Conservation (phyloP, 2,329 filamentous ascomycete genomes). For the Aureobasidium melanogenum region DNA sequence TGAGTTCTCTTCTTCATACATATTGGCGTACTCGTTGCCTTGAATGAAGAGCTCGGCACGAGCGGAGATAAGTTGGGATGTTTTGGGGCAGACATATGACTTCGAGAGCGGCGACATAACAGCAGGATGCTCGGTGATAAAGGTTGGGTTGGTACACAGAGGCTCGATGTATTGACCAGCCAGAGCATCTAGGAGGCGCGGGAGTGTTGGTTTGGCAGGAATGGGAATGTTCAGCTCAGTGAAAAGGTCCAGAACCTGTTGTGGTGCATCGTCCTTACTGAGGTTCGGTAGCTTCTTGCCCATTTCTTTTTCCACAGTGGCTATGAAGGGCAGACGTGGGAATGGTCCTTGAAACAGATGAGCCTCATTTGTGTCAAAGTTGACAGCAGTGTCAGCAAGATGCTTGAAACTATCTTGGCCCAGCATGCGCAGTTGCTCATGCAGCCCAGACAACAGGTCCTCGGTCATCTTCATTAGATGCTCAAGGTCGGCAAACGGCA, state of each 20-base stretch:
- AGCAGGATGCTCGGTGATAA: conserved; percentile 82
- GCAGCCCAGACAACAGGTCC: conserved; percentile 54
- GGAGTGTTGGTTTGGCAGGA: conserved; percentile 48
- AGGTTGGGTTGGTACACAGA: conserved; percentile 62
- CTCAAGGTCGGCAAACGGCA: conserved; percentile 68
- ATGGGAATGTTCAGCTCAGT: conserved; percentile 38
- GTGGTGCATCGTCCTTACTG: conserved; percentile 42
- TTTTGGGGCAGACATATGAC: conserved; percentile 60
- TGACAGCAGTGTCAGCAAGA: conserved; percentile 21
- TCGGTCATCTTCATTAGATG: conserved; percentile 71
- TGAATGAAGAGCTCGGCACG: conserved; percentile 34
- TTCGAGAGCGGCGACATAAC: conserved; percentile 89
- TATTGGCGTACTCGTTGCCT: conserved; percentile 80
- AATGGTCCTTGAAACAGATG: conserved; percentile 47
- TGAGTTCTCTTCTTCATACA: conserved; percentile 97
- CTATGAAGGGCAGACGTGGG: conserved; percentile 70
- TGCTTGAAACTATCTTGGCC: conserved; percentile 14
- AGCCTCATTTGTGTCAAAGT: conserved; percentile 19
- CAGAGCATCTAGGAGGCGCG: conserved; percentile 73
- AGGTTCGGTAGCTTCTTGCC: conserved; percentile 48
- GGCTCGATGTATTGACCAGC: conserved; percentile 71
- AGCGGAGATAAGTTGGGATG: conserved; percentile 46
- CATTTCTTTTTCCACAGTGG: conserved; percentile 62
- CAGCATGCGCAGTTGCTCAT: conserved; percentile 28
- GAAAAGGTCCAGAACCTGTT: conserved; percentile 50